These are phyloP conservation scores for Myxozyma udenii DNA, from an alignment of 805 yeast species.

Conservation along the genomic window DNA sequence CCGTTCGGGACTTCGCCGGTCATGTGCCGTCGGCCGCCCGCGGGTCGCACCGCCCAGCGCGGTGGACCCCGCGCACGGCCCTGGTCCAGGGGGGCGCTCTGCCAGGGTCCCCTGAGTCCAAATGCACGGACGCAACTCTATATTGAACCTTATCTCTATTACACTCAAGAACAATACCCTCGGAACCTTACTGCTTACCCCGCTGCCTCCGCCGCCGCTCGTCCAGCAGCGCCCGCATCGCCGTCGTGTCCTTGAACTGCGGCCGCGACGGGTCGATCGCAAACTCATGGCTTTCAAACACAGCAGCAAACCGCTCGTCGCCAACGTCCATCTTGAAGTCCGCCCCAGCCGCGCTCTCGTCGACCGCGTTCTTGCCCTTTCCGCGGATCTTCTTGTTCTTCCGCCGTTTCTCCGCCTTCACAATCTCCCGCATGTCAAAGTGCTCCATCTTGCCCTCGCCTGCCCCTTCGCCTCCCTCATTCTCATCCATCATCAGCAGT, in stretches of 20 bases:
- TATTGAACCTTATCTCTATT: too few species aligned
- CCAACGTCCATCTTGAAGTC: constrained; percentile 64
- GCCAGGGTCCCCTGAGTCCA: too few species aligned
- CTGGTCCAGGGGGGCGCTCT: too few species aligned
- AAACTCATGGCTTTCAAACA: constrained; percentile 80
- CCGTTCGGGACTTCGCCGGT: too few species aligned
- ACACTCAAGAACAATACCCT: too few species aligned
- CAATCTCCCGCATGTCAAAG: constrained; percentile 73
- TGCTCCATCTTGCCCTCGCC: constrained; percentile 50
- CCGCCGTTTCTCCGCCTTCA: constrained; percentile 61
- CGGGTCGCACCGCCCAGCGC: too few species aligned
- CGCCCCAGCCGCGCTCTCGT: constrained; percentile 51
- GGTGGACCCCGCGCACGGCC: too few species aligned
- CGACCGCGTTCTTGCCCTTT: constrained; percentile 40
- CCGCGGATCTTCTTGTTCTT: constrained; percentile 35
- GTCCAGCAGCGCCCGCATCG: constrained; percentile 76
- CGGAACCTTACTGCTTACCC: too few species aligned
- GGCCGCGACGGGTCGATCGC: constrained; percentile 92
- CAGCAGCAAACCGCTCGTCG: constrained; percentile 82
- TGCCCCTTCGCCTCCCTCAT: constrained; percentile 36
- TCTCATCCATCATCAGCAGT: constrained; percentile 65
- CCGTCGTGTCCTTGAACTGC: constrained; percentile 82
- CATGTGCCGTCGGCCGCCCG: too few species aligned
- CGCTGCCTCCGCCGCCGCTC: constrained; percentile 51
- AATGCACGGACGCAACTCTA: too few species aligned